Base-by-base conservation (phyloP, 148 eudicot genomes). In the Dianthus caryophyllus region DNA sequence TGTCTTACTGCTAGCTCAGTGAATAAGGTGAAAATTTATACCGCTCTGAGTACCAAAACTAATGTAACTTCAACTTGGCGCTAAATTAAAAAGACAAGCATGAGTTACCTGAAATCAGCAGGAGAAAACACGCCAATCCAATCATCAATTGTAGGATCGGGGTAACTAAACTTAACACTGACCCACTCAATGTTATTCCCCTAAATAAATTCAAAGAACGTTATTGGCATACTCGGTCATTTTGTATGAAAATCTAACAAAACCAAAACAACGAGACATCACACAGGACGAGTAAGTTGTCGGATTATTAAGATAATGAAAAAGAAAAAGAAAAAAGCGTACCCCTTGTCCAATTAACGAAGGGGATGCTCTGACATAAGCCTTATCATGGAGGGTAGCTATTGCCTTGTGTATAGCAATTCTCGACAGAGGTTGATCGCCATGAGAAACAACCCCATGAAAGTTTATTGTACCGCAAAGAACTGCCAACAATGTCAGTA, bases 121-220 rank as follows among this genome's bases (percentile, higher is more conserved):
- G 98, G 98, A 27, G 98, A 89, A 78, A 93, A 93, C 38, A 93
- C 96, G 10, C 98, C 98, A 66, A 93, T 77, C 98, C 98, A 93
- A 64, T 93, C 98, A 76, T 77, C 80, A 65, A 9, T 27, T 12
- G 96, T 80, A 21, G 95, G 95, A 64, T 71, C 84, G 16, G 89
- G 73, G 69, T 71, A 59, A 66, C 75, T 73, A 62, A 78, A 90
- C 51, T 83, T 78, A 53, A 93, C 69, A 43, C 79, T 77, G 64
- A 93, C 77, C 95, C 96, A 87, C 71, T 87, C 98, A 47, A 60
- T 60, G 46, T 21, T 60, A 36, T 60, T 60, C 26, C 64, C 44
- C 64, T 60, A 60, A 16, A 60, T 33, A 60, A n/a, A 60, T 16
- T 60, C 13, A n/a, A 36, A 36, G 46, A 46, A 60, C 18, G 18